Conservation (phyloP, 345 rosid species). For the Raphanus raphanistrum region DNA sequence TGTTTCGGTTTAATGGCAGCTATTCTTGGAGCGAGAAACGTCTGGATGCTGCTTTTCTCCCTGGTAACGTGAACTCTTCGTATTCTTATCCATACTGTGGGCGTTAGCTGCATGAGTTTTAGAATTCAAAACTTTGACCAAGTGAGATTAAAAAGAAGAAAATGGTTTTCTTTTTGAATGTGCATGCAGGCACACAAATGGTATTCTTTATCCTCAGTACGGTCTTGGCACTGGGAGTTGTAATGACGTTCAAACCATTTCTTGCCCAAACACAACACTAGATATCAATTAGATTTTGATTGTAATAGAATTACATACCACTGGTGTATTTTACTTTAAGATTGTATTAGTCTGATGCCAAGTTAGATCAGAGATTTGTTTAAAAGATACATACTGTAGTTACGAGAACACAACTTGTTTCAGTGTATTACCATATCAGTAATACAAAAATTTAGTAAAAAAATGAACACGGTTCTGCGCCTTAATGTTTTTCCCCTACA, state of each 20-base stretch:
- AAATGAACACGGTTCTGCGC: too few relatives aligned
- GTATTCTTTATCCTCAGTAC: not conserved
- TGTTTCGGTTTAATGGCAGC: not conserved
- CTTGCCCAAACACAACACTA: not conserved
- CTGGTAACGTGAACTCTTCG: not conserved
- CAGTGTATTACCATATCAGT: not conserved
- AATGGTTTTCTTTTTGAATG: not conserved
- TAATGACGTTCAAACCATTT: not conserved
- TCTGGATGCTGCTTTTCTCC: not conserved
- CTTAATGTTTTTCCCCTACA: too few relatives aligned
- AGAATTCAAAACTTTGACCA: not conserved
- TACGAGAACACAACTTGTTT: not conserved
- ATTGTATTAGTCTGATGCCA: not conserved
- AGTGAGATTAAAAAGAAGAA: not conserved
- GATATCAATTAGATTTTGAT: not conserved
- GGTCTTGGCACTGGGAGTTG: not conserved
- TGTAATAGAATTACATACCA: not conserved
- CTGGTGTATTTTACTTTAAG: not conserved
- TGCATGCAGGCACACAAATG: not conserved
- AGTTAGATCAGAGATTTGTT: not conserved
- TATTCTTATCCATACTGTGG: not conserved
- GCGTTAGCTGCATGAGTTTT: not conserved
- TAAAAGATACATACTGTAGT: not conserved
- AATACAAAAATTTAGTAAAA: too few relatives aligned
- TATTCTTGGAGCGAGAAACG: not conserved